Conservation (phyloP, 768 basidiomycete species). For the Pulveroboletus sp. region DNA sequence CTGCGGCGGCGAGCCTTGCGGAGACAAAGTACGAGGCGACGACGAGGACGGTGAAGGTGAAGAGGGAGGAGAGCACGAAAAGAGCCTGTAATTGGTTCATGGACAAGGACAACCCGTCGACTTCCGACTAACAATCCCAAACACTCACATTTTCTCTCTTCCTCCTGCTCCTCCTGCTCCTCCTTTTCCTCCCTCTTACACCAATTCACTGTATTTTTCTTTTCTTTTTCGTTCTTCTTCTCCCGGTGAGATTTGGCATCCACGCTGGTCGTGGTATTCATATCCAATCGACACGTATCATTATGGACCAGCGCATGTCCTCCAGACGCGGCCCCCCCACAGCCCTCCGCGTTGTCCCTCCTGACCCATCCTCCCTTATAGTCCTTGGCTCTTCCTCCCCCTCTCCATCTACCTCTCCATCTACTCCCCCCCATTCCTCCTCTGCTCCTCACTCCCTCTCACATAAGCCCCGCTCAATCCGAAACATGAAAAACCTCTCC, state of each 20-base stretch:
- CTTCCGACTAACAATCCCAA: constrained; percentile 3
- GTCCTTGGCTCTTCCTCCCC: constrained; percentile 18
- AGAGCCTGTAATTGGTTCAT: constrained; percentile 49
- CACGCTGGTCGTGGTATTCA: constrained; percentile 35
- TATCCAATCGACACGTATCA: constrained; percentile 20
- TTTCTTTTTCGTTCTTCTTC: constrained; percentile 3
- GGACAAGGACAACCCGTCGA: neutral
- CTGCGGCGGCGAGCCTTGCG: constrained; percentile 43
- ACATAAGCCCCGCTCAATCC: constrained; percentile 41
- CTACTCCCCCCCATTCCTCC: neutral
- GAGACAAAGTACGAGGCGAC: constrained; percentile 39
- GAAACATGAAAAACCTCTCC: constrained; percentile 77
- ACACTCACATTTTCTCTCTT: neutral
- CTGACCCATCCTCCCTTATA: constrained; percentile 42
- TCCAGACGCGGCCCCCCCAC: constrained; percentile 30
- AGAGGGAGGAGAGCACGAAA: constrained; percentile 51
- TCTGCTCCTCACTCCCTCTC: constrained; percentile 22
- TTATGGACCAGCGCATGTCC: constrained; percentile 28
- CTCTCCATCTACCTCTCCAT: neutral
- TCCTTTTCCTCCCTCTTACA: neutral
- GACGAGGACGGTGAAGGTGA: constrained; percentile 46
- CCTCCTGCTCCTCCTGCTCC: neutral
- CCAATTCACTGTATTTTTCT: neutral
- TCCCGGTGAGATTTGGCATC: constrained; percentile 15
- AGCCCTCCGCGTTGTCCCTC: constrained; percentile 51